These are phyloP conservation scores for Yamadazyma atmosphaerica DNA, from an alignment of 1,139 yeast species.

Conservation along the genomic window DNA sequence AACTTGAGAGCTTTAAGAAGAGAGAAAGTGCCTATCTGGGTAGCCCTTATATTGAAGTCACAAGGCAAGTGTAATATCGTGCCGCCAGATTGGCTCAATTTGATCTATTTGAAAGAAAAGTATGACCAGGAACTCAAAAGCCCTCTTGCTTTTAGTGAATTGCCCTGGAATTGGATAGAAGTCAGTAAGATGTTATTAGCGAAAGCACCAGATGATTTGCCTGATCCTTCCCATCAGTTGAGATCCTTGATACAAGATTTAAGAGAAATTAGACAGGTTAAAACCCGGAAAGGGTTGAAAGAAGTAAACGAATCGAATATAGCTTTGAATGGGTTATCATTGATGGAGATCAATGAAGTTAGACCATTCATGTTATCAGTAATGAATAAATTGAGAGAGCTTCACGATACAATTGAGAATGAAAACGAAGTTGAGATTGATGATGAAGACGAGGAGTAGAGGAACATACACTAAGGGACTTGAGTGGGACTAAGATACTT, in stretches of 20 bases:
- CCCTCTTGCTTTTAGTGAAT: slow-evolving; percentile 59
- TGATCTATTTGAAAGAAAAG: slow-evolving; percentile 52
- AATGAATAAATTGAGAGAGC: slow-evolving; percentile 70
- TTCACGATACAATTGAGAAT: slow-evolving; percentile 43
- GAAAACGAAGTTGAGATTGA: slow-evolving; percentile 19
- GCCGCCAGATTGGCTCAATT: slow-evolving; percentile 84
- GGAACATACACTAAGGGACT: too few relatives aligned
- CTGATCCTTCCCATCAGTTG: slow-evolving; percentile 63
- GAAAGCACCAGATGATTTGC: slow-evolving; percentile 72
- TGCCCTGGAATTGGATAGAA: slow-evolving; percentile 92
- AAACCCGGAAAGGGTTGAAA: slow-evolving; percentile 75
- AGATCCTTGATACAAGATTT: slow-evolving; percentile 77
- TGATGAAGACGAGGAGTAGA: slow-evolving; percentile 11
- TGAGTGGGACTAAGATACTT: too few relatives aligned
- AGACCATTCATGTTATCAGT: slow-evolving; percentile 77
- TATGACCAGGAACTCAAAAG: slow-evolving; percentile 68
- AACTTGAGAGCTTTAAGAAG: slow-evolving; percentile 68
- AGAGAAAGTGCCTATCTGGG: slow-evolving; percentile 80
- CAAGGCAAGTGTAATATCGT: slow-evolving; percentile 86
- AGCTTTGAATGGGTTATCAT: slow-evolving; percentile 78
- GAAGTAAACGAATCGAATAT: slow-evolving; percentile 82
- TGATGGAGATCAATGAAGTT: slow-evolving; percentile 83
- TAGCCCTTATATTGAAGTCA: slow-evolving; percentile 76
- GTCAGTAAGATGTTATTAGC: slow-evolving; percentile 66
- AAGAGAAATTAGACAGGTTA: slow-evolving; percentile 78